phyloP scores from a whole-genome alignment of 768 basidiomycete genomes.

The Lactarius akahatsu region DNA sequence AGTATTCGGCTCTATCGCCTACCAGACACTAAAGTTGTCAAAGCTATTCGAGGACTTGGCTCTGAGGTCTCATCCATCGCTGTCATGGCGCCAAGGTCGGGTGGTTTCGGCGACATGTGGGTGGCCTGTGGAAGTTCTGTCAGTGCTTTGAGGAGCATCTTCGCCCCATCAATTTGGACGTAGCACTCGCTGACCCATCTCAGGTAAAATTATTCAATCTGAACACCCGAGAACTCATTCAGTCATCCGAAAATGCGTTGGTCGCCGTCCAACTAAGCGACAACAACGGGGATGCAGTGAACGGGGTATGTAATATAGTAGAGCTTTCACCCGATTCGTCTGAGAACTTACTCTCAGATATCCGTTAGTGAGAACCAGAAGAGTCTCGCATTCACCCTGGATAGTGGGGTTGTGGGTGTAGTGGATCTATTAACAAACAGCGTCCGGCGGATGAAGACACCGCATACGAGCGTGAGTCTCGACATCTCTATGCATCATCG shows the following conservation, averaged over 20 bases:
- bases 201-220: slow-evolving; percentile 46
- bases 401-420: slow-evolving; percentile 66
- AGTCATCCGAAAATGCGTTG: slow-evolving; percentile 50
- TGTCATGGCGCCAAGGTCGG: slow-evolving; percentile 38
- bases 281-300: slow-evolving; percentile 57
- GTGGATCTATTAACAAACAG: slow-evolving; percentile 53
- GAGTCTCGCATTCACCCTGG: slow-evolving; percentile 64
- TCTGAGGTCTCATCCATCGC: slow-evolving; percentile 63
- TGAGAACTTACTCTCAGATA: slow-evolving; percentile 56
- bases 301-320: slow-evolving; percentile 54
- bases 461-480: slow-evolving; percentile 59
- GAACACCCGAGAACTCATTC: slow-evolving; percentile 52
- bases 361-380: slow-evolving; percentile 53
- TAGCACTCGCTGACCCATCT: neutral
- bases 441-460: slow-evolving; percentile 56
- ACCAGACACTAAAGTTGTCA: slow-evolving; percentile 23
- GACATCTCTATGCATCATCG: neutral
- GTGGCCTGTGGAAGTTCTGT: slow-evolving; percentile 64
- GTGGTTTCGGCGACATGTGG: slow-evolving; percentile 54
- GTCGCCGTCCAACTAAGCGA: slow-evolving; percentile 47
- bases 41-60: slow-evolving; percentile 33
- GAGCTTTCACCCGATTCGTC: neutral
- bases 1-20: slow-evolving; percentile 28
- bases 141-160: slow-evolving; percentile 25
- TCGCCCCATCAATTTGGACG: neutral